phyloP scores from a whole-genome alignment of 83 land plant species.

The Diphasiastrum complanatum region DNA sequence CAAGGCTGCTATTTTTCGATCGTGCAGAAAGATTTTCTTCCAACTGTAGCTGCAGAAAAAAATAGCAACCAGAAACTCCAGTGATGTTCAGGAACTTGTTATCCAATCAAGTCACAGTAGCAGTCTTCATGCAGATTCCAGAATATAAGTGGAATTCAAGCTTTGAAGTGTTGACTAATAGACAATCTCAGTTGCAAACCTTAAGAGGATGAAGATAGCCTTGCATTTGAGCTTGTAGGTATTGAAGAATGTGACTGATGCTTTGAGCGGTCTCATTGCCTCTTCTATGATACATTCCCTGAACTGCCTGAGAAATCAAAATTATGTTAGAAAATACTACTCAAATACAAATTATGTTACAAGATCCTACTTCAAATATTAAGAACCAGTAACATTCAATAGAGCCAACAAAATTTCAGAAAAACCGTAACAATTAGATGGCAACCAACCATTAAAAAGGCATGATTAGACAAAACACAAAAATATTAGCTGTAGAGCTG shows the following conservation, averaged over 20 bases:
- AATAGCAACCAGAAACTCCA: neutral
- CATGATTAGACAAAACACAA: too few species aligned
- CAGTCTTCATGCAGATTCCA: too few species aligned
- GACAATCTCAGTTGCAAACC: slow-evolving; percentile 20
- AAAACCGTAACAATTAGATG: too few species aligned
- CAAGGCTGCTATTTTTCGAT: slow-evolving; percentile 24
- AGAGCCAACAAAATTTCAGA: too few species aligned
- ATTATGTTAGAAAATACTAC: neutral
- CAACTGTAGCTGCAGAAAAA: slow-evolving; percentile 32
- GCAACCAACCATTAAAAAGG: too few species aligned
- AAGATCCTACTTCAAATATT: too few species aligned
- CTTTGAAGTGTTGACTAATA: neutral
- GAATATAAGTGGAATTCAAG: too few species aligned
- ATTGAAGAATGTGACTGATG: slow-evolving; percentile 33
- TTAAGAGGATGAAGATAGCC: slow-evolving; percentile 29
- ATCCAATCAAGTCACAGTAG: too few species aligned
- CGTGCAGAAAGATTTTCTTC: slow-evolving; percentile 30
- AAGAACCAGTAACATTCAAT: too few species aligned
- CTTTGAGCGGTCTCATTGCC: slow-evolving; percentile 31
- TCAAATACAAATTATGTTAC: too few species aligned
- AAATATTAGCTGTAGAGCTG: too few species aligned
- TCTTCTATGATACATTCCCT: slow-evolving; percentile 29
- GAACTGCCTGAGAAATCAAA: slow-evolving; percentile 23
- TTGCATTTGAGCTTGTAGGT: slow-evolving; percentile 32
- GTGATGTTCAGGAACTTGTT: too few species aligned